phyloP scores from a whole-genome alignment of 768 basidiomycete species.

The Termitomyces sp. region DNA sequence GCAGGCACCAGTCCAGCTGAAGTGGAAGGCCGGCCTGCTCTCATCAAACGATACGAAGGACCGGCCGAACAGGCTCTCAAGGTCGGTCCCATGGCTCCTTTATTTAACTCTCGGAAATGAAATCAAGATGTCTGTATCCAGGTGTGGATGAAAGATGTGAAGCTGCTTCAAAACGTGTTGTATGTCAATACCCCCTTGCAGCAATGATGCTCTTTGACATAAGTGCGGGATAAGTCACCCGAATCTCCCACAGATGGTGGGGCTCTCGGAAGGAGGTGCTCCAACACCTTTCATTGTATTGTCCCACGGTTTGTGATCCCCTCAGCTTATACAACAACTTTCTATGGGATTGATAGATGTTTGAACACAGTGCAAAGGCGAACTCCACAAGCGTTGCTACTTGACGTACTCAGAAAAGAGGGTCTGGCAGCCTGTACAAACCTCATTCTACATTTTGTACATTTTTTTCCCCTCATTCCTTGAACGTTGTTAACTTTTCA shows the following conservation, averaged over 20 bases:
- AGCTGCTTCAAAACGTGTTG: slow-evolving; percentile 47
- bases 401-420: slow-evolving; percentile 28
- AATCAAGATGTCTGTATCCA: slow-evolving; percentile 12
- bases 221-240: slow-evolving; percentile 34
- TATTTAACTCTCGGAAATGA: not conserved
- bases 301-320: slow-evolving; percentile 34
- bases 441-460: slow-evolving; percentile 18
- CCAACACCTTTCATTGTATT: slow-evolving; percentile 50
- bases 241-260: slow-evolving; percentile 50
- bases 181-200: slow-evolving; percentile 19
- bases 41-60: slow-evolving; percentile 45
- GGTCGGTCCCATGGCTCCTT: slow-evolving; percentile 16
- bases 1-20: slow-evolving; percentile 36
- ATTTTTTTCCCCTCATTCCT: slow-evolving; percentile 25
- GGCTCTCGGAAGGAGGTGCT: slow-evolving; percentile 41
- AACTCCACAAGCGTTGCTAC: slow-evolving; percentile 35
- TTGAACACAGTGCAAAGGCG: slow-evolving; percentile 34
- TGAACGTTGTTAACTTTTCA: slow-evolving; percentile 16
- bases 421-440: slow-evolving; percentile 36
- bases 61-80: slow-evolving; percentile 25
- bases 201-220: not conserved
- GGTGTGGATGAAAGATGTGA: slow-evolving; percentile 50
- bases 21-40: slow-evolving; percentile 33
- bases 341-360: not conserved
- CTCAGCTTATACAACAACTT: not conserved